These are phyloP conservation scores for Amborella trichopoda DNA, from an alignment of 164 flowering plant genomes.

Conservation along the genomic window DNA sequence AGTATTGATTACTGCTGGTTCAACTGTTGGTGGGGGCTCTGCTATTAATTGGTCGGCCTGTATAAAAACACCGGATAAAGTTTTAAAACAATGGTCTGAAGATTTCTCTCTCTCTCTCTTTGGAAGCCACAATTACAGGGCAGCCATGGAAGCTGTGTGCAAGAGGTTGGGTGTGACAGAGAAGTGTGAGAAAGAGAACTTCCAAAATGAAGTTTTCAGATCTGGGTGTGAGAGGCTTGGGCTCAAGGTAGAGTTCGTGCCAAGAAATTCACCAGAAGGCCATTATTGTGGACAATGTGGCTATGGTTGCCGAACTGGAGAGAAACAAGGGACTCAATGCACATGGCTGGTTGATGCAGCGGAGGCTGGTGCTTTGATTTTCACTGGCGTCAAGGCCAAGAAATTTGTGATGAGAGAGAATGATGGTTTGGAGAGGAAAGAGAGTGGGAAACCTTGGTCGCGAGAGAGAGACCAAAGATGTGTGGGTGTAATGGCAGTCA, in stretches of 20 bases:
- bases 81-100: constrained; percentile 43
- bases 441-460: constrained; percentile 9
- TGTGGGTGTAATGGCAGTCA: constrained; percentile 39
- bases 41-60: constrained; percentile 76
- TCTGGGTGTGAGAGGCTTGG: constrained; percentile 62
- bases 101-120: constrained; percentile 28
- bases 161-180: constrained; percentile 48
- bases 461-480: too few species aligned
- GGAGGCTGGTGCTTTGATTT: constrained; percentile 47
- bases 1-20: constrained; percentile 37
- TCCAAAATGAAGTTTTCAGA: constrained; percentile 53
- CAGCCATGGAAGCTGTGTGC: constrained; percentile 60
- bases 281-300: constrained; percentile 67
- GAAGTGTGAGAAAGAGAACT: constrained; percentile 37
- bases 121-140: constrained; percentile 23
- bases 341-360: constrained; percentile 86
- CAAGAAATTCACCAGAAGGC: constrained; percentile 43
- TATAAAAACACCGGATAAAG: constrained; percentile 39
- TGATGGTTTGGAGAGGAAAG: constrained; percentile 12
- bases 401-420: constrained; percentile 25
- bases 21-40: constrained; percentile 72
- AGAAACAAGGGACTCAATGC: constrained; percentile 49
- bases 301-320: constrained; percentile 49
- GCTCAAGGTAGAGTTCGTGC: constrained; percentile 32
- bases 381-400: constrained; percentile 63